A percentile compares a stretch with the other conserved stretches of the same genome.
These are phyloP conservation scores for Clavispora fructus DNA, from an alignment of 805 yeast genomes.

Conservation along the genomic window DNA sequence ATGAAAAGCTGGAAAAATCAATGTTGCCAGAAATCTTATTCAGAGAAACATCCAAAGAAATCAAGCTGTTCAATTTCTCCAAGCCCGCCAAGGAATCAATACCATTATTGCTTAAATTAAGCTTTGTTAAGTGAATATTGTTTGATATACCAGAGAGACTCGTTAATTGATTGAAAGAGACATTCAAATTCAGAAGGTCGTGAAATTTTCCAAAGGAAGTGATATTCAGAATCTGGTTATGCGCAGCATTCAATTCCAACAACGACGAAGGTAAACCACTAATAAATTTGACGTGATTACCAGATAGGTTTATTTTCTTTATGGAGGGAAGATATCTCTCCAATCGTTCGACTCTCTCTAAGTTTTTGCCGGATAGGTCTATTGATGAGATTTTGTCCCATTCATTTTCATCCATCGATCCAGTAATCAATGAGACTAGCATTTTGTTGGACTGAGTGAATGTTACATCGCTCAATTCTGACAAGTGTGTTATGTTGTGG, in stretches of 20 bases:
- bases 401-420: conserved; percentile 26
- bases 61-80: conserved; percentile 33
- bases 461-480: conserved; percentile 40
- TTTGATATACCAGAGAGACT: conserved; percentile 31
- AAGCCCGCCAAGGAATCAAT: conserved; percentile 34
- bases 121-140: conserved; percentile 39
- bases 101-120: conserved; percentile 34
- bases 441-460: conserved; percentile 43
- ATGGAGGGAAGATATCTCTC: conserved; percentile 42
- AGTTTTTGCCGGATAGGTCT: conserved; percentile 25
- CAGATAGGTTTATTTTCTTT: conserved; percentile 32
- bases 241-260: conserved; percentile 33
- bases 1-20: conserved; percentile 27
- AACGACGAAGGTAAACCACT: conserved; percentile 42
- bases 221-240: conserved; percentile 36
- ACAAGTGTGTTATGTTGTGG: conserved; percentile 36
- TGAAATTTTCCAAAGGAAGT: conserved; percentile 36
- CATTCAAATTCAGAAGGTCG: conserved; percentile 39
- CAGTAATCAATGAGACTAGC: conserved; percentile 42
- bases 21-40: conserved; percentile 37
- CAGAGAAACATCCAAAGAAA: conserved; percentile 34
- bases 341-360: conserved; percentile 41
- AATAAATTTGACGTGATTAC: conserved; percentile 37
- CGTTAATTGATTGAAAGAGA: conserved; percentile 32
- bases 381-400: conserved; percentile 41